Conservation (phyloP, 768 basidiomycete species). For the Astraeus odoratus region DNA sequence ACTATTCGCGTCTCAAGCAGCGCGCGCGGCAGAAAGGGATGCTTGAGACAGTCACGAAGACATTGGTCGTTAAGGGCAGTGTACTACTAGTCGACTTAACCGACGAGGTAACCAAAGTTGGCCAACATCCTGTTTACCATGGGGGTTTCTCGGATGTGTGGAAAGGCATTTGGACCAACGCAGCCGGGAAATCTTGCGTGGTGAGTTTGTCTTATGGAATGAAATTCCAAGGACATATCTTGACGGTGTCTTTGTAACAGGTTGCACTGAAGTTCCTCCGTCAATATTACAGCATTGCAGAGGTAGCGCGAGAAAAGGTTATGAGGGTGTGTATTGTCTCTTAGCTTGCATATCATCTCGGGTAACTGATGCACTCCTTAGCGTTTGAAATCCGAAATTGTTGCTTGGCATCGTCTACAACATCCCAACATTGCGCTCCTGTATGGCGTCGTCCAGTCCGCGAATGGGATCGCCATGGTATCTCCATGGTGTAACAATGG, state of each 20-base stretch:
- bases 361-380: conserved; percentile 14
- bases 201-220: conserved; percentile 10
- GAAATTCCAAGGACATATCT: neutral
- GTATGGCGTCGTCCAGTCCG: conserved; percentile 46
- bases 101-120: conserved; percentile 44
- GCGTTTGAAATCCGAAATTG: conserved; percentile 51
- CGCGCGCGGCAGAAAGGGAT: conserved; percentile 51
- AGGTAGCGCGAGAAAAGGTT: conserved; percentile 45
- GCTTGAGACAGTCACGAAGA: conserved; percentile 50
- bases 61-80: conserved; percentile 42
- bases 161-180: conserved; percentile 50
- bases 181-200: conserved; percentile 28
- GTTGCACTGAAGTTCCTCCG: conserved; percentile 56
- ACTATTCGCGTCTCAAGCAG: conserved; percentile 50
- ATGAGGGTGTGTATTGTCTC: conserved; percentile 32
- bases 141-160: conserved; percentile 59
- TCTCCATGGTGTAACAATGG: conserved; percentile 61
- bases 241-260: conserved; percentile 18
- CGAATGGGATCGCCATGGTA: conserved; percentile 53
- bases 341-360: neutral
- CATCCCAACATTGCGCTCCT: conserved; percentile 51
- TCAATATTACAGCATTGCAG: conserved; percentile 38
- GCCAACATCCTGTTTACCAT: conserved; percentile 41
- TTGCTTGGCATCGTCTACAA: conserved; percentile 51
- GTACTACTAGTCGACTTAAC: conserved; percentile 47